Evolutionary conservation across 2,329 filamentous ascomycete genomes (phyloP), one percentile per base, ranked within the genome.

Genomic region (Berkeleyomyces basicola): DNA sequence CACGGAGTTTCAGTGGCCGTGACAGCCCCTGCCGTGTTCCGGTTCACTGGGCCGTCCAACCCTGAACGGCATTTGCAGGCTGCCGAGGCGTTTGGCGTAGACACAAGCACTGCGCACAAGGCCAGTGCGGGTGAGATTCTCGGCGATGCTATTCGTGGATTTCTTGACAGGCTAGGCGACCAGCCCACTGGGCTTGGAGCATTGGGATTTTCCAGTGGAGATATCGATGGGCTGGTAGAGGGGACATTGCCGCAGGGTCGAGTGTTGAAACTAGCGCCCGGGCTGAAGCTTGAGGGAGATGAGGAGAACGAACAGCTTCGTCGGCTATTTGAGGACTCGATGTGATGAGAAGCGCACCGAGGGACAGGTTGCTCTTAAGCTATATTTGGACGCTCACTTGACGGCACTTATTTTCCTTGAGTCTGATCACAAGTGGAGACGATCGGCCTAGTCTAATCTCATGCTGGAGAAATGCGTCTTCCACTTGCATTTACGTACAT

Each of bases 1-100:
- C 93, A 99, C 72, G 93, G 93, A 61, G 93, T 99, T 33, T 92
- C 87, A 1, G 93, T 99, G 0, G 93, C 91, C 2, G 92, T 97
- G 5, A 92, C 90, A 0, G 90, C 92, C 0, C 92, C 93, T 0
- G 88, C 92, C 0, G 92, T 97, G 1, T 99, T 97, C 81, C 84
- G 83, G 39, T 97, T 97, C 75, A 99, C 92, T 0, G 92, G 80
- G 0, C 81, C 92, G 0, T 93, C 88, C 1, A 97, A 97, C 70
- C 93, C 93, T 0, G 90, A 96, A 61, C 84, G 93, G 7, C 93
- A 99, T 75, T 76, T 99, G 43, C 83, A 85, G 3, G 93, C 92
- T 0, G 92, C 93, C 0, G 90, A 96, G 72, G 84, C 82, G 0
- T 97, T 99, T 67, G 93, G 92, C 1, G 87, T 95, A 1, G 93